Evolutionary conservation across 768 basidiomycete genomes (phyloP).

Genomic region (Russula lepida): DNA sequence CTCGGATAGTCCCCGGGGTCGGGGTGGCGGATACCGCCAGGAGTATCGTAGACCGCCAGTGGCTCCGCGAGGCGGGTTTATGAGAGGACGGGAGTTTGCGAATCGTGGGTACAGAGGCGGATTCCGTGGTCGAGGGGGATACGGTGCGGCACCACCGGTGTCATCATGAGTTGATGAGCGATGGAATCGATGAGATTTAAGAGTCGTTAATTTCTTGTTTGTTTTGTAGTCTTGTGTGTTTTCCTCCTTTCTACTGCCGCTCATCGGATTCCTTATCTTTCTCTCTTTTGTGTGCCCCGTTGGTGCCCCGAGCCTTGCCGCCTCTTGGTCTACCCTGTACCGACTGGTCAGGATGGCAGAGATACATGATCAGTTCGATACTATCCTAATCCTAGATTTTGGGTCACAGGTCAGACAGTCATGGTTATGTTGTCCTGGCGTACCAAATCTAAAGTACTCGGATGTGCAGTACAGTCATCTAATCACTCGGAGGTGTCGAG

Average conservation of each 20-base stretch:
- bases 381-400: constrained; percentile 93
- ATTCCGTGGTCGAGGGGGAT: constrained; percentile 25
- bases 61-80: constrained; percentile 24
- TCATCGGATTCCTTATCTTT: not conserved
- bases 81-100: constrained; percentile 27
- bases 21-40: not conserved
- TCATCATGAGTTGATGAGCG: too few relatives aligned
- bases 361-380: constrained; percentile 93
- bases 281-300: not conserved
- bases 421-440: not conserved
- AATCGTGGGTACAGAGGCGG: constrained; percentile 23
- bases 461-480: constrained; percentile 82
- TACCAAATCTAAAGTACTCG: constrained; percentile 16
- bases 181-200: not conserved
- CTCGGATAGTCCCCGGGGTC: constrained; percentile 15
- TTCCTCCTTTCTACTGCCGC: not conserved
- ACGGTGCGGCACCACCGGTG: not conserved
- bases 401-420: constrained; percentile 72
- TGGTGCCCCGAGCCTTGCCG: not conserved
- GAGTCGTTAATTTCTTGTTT: not conserved
- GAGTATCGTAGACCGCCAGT: constrained; percentile 14
- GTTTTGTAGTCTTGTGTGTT: not conserved
- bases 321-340: not conserved
- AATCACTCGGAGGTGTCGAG: constrained; percentile 95
- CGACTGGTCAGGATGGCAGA: constrained; percentile 48